Evolutionary conservation across 345 rosid genomes (phyloP).

Genomic region (Durio zibethinus): DNA sequence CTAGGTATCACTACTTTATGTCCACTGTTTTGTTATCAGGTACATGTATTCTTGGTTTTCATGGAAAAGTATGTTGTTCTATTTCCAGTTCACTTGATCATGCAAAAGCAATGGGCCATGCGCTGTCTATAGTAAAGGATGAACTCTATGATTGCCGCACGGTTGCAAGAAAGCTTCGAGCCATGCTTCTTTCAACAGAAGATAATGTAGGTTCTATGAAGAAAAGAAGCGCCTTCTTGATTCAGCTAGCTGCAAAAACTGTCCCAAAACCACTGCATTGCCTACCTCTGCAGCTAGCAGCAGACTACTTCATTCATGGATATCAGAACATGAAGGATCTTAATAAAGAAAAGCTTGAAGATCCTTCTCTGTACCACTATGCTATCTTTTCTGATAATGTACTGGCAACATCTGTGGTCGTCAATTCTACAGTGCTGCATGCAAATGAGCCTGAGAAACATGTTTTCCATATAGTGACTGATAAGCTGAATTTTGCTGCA

Average conservation of each 20-base stretch:
- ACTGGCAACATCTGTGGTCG: conserved; percentile 91
- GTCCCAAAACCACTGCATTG: conserved; percentile 87
- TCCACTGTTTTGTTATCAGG: conserved; percentile 15
- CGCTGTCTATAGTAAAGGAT: conserved; percentile 83
- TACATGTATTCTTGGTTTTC: conserved; percentile 11
- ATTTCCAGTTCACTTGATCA: conserved; percentile 70
- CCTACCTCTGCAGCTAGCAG: conserved; percentile 80
- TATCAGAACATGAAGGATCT: conserved; percentile 38
- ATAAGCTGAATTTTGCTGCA: conserved; percentile 70
- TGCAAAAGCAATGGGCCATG: conserved; percentile 87
- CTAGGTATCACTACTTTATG: conserved; percentile 50
- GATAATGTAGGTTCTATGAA: conserved; percentile 51
- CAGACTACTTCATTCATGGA: conserved; percentile 64
- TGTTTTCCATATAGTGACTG: conserved; percentile 89
- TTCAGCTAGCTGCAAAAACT: conserved; percentile 96
- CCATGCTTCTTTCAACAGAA: conserved; percentile 81
- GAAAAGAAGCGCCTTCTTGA: conserved; percentile 86
- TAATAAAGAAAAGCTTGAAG: conserved; percentile 53
- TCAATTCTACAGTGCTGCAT: conserved; percentile 78
- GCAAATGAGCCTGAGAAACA: conserved; percentile 76
- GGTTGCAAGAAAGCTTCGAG: conserved; percentile 71
- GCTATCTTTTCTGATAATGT: conserved; percentile 96
- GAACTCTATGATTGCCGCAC: conserved; percentile 67
- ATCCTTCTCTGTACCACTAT: conserved; percentile 81
- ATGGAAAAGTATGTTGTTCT: conserved; percentile 17